Percentiles rank a stretch among this genome's conserved stretches.
These are phyloP conservation scores for Blastocystis sp. DNA, from an alignment of 352 stramenopile genomes.

Conservation along the genomic window DNA sequence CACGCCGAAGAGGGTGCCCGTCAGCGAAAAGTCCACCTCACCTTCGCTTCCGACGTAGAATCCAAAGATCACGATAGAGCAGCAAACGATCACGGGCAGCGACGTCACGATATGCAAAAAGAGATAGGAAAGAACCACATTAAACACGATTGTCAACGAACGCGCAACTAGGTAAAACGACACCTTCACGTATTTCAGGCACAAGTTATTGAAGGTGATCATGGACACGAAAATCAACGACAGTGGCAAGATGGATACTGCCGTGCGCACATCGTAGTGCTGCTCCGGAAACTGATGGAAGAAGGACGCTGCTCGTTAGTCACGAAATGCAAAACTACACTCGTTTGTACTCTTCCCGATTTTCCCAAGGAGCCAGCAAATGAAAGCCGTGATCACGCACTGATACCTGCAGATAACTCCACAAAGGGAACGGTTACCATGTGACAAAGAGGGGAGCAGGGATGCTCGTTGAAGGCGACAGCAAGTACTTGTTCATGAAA, in stretches of 20 bases:
- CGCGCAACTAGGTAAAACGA: conserved; percentile 68
- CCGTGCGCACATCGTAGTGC: conserved; percentile 78
- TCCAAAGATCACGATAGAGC: conserved; percentile 82
- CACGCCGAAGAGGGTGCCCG: conserved; percentile 81
- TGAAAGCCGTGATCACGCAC: conserved; percentile 82
- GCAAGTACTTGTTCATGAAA: conserved; percentile 84
- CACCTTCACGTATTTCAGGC: conserved; percentile 69
- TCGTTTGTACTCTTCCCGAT: conserved; percentile 76
- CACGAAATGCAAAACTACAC: conserved; percentile 3
- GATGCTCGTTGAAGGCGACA: conserved; percentile 79
- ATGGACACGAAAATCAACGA: conserved; percentile 83
- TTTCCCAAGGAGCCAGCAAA: conserved; percentile 81
- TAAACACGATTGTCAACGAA: conserved; percentile 85
- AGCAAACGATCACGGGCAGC: conserved; percentile 78
- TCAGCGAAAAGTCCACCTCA: conserved; percentile 82
- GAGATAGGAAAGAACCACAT: conserved; percentile 81
- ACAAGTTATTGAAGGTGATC: conserved; percentile 73
- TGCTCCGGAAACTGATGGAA: conserved; percentile 82
- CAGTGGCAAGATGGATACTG: conserved; percentile 79
- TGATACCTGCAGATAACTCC: conserved; percentile 76
- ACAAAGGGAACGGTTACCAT: conserved; percentile 78
- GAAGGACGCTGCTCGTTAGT: conserved; percentile 76
- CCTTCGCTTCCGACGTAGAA: conserved; percentile 83
- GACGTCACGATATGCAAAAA: conserved; percentile 80
- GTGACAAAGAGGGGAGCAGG: conserved; percentile 84